These are phyloP conservation scores for Paracoccidioides lutzii DNA, from an alignment of 2,329 filamentous ascomycete genomes.

Conservation along the genomic window DNA sequence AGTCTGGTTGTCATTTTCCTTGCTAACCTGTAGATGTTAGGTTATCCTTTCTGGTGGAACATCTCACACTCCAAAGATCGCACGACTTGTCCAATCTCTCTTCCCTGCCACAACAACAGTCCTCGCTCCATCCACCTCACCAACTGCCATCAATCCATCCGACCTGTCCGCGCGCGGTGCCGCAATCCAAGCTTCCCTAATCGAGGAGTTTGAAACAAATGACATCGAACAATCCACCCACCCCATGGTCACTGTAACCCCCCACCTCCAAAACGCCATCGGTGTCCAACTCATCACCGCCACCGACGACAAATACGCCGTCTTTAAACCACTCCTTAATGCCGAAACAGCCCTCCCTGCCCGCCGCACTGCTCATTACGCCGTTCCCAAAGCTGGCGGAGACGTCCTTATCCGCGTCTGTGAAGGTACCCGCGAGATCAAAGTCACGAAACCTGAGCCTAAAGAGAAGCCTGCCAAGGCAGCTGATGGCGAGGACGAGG, in stretches of 20 bases:
- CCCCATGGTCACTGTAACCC: conserved; percentile 84
- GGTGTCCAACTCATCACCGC: conserved; percentile 57
- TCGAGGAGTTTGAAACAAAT: conserved; percentile 84
- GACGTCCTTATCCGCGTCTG: conserved; percentile 79
- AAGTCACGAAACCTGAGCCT: conserved; percentile 75
- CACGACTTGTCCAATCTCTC: conserved; percentile 60
- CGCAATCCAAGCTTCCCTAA: conserved; percentile 85
- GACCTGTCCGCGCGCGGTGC: conserved; percentile 82
- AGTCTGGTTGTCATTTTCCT: neutral
- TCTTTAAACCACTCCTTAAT: conserved; percentile 69
- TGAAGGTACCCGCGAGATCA: conserved; percentile 83
- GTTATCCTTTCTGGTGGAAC: conserved; percentile 87
- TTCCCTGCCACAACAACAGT: conserved; percentile 72
- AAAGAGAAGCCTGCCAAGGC: conserved; percentile 49
- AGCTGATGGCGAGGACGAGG: conserved; percentile 43
- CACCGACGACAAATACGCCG: conserved; percentile 41
- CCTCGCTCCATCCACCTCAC: conserved; percentile 66
- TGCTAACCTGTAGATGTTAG: conserved; percentile 15
- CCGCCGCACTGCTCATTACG: conserved; percentile 67
- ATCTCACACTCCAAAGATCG: conserved; percentile 87
- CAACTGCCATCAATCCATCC: conserved; percentile 78
- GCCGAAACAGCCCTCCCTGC: conserved; percentile 84
- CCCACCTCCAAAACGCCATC: conserved; percentile 77
- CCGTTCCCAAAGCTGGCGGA: conserved; percentile 65
- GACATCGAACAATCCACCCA: conserved; percentile 96